Evolutionary conservation across 2,329 filamentous ascomycete genomes (phyloP), one percentile per base, ranked within the genome.

Genomic region (Myriangium duriaei): DNA sequence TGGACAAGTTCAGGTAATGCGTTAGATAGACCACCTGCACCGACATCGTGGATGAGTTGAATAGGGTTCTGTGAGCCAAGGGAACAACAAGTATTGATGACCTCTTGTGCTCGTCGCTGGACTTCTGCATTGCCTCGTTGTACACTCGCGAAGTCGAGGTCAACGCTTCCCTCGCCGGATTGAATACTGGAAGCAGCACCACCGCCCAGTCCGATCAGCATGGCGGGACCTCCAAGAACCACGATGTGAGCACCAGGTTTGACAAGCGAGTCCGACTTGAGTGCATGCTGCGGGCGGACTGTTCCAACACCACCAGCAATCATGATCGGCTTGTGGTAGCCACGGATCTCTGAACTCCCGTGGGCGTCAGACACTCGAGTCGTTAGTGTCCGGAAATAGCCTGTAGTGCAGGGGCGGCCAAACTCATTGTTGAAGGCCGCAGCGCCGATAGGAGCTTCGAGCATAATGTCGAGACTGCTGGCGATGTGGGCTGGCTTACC

Each of bases 291-390:
- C 11, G 91, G 88, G 41, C 91, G 69, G 18, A 96, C 88, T 4
- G 83, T 94, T 34, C 91, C 91, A 24, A 96, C 76, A 55, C 91
- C 91, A 54, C 91, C 91, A 45, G 91, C 91, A 62, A 98, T 85
- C 84, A 95, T 93, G 58, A 94, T 95, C 7, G 91, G 91, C 65
- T 98, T 98, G 63, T 96, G 91, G 57, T 93, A 98, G 15, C 91
- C 91, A 49, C 88, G 74, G 53, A 84, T 72, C 48, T 93, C 85
- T 13, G 69, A 69, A 43, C 71, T 66, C 29, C 72, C 73, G 40
- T 74, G 68, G 31, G 67, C 69, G n/a, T 71, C 59, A 16, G 72
- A 67, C 18, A 81, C 69, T 41, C 76, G 70, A 30, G 79, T 81
- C 18, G 92, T 74, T 26, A 98, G 71, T 1, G 91, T 98, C 43